A percentile compares a stretch with the other conserved stretches of the same genome.
Evolutionary conservation across 495 filamentous ascomycete genomes (phyloP).

Genomic region (Penicillium lividum): DNA sequence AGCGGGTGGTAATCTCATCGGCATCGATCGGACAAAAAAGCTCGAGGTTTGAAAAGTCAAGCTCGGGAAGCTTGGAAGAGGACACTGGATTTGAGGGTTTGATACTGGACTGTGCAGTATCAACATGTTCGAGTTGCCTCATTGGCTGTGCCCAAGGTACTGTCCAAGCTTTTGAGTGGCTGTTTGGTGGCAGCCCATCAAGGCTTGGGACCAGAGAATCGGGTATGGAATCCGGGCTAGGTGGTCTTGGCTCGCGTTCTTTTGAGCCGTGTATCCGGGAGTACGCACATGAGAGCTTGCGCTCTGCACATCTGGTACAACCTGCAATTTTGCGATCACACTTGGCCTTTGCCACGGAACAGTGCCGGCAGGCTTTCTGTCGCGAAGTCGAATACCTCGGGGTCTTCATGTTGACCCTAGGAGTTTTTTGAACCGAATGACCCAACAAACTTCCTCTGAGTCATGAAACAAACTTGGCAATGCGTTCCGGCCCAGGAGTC

Average conservation of each 20-base stretch:
- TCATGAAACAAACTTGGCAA: neutral
- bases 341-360: slow-evolving; percentile 42
- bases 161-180: neutral
- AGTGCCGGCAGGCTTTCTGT: slow-evolving; percentile 47
- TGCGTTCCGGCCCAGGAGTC: neutral
- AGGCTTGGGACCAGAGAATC: slow-evolving; percentile 4
- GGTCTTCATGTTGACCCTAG: slow-evolving; percentile 25
- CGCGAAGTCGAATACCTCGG: slow-evolving; percentile 42
- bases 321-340: slow-evolving; percentile 37
- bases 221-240: slow-evolving; percentile 1
- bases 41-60: slow-evolving; percentile 28
- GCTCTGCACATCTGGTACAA: slow-evolving; percentile 36
- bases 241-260: neutral
- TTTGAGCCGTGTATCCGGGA: neutral
- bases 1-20: slow-evolving; percentile 48
- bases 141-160: neutral
- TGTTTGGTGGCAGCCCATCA: neutral
- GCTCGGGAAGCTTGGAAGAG: neutral
- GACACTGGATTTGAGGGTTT: neutral
- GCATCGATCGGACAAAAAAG: slow-evolving; percentile 46
- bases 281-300: slow-evolving; percentile 23
- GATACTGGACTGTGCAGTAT: neutral
- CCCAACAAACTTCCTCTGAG: too few relatives aligned
- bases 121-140: neutral
- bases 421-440: too few relatives aligned